phyloP scores from a whole-genome alignment of 306 rosid species.

The Cyamopsis tetragonoloba region DNA sequence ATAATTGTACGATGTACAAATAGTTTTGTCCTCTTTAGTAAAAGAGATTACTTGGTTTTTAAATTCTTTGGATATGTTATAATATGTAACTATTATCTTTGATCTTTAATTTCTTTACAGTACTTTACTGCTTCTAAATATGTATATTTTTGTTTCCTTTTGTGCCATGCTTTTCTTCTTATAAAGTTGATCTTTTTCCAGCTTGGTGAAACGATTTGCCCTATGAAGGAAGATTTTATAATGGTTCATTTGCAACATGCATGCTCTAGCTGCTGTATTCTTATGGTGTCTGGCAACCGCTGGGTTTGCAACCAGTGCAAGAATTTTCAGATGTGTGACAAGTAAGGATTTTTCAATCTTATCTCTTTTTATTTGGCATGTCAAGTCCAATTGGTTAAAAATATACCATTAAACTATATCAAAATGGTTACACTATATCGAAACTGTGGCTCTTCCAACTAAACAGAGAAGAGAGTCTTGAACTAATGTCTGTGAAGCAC shows the following conservation, averaged over 20 bases:
- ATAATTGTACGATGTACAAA: background rate
- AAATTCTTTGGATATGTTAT: background rate
- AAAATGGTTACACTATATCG: background rate
- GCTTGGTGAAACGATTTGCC: conserved; percentile 97
- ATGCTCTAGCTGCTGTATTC: conserved; percentile 71
- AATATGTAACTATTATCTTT: background rate
- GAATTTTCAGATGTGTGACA: conserved; percentile 90
- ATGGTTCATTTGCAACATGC: conserved; percentile 97
- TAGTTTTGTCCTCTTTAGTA: background rate
- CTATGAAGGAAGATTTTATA: conserved; percentile 98
- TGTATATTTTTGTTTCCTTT: background rate
- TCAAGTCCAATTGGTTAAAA: background rate
- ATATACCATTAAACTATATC: background rate
- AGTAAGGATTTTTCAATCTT: conserved; percentile 47
- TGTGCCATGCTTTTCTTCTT: conserved; percentile 8
- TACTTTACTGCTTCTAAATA: background rate
- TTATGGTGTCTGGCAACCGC: conserved; percentile 83
- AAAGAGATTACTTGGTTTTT: conserved; percentile 7
- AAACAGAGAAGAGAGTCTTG: background rate
- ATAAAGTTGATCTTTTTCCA: conserved; percentile 36
- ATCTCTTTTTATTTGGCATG: background rate
- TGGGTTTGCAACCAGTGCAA: conserved; percentile 94
- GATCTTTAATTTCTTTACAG: background rate
- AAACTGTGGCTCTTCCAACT: background rate
- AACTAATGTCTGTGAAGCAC: background rate